Conservation (phyloP, 208 protist species). For the Leishmania martiniquensis region DNA sequence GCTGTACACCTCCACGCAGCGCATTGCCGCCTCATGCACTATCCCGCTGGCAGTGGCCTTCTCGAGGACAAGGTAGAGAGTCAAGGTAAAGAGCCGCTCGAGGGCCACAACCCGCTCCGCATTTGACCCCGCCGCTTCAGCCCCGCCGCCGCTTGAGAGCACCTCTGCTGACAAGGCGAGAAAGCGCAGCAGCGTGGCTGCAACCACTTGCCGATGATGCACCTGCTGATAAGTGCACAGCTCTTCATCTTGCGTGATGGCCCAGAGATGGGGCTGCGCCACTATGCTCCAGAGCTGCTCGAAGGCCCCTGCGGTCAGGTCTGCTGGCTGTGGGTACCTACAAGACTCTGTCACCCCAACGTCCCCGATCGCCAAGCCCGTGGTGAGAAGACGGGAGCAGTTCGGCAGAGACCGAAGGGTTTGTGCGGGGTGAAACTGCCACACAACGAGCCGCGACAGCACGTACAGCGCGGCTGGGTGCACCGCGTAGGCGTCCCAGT, state of each 20-base stretch:
- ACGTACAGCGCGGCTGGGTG: slow-evolving; percentile 86
- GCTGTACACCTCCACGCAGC: slow-evolving; percentile 49
- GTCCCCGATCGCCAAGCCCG: neutral
- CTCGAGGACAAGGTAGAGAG: slow-evolving; percentile 87
- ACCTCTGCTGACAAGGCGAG: slow-evolving; percentile 57
- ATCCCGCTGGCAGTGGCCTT: slow-evolving; percentile 67
- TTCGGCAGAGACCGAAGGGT: neutral
- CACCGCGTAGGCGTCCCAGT: slow-evolving; percentile 85
- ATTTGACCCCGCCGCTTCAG: neutral
- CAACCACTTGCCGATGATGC: slow-evolving; percentile 76
- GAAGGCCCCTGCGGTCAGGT: slow-evolving; percentile 70
- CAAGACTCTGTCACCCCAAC: neutral
- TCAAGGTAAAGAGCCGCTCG: slow-evolving; percentile 59
- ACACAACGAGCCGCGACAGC: slow-evolving; percentile 62
- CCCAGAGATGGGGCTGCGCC: slow-evolving; percentile 80
- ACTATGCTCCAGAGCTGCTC: slow-evolving; percentile 86
- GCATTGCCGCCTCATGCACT: slow-evolving; percentile 66
- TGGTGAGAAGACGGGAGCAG: neutral
- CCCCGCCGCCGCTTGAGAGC: neutral
- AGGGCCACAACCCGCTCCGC: slow-evolving; percentile 23
- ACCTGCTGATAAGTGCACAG: slow-evolving; percentile 82
- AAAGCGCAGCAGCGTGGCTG: slow-evolving; percentile 71
- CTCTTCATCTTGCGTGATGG: slow-evolving; percentile 72
- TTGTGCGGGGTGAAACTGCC: slow-evolving; percentile 73
- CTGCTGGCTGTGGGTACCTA: slow-evolving; percentile 36